Evolutionary conservation across 768 basidiomycete species (phyloP), one percentile per base, ranked within the genome.

Genomic region (Podaxis carcinomalis): DNA sequence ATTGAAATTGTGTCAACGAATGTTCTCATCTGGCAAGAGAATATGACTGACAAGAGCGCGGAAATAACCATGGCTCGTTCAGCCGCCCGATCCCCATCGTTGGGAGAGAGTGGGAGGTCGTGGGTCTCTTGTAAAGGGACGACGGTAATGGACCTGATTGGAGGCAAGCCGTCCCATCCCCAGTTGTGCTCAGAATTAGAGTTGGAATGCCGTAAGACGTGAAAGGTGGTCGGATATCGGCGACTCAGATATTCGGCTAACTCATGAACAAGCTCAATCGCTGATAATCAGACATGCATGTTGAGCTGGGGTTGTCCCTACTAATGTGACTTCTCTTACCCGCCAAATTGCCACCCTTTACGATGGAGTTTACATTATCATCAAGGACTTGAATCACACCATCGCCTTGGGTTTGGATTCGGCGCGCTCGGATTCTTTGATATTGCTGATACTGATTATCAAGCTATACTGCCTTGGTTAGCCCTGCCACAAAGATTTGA

Each of bases 181-280:
- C 68, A 70, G 70, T 72, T 63, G 49, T 65, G 58, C 53, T 56
- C 49, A 23, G 55, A 51, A 16, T 13, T 44, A 62, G 58, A 32
- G 40, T 67, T 59, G 39, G 67, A n/a, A 66, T 79, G 75, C 42
- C 88, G 82, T 9, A 69, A 74, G 27, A 86, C 77, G 5, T 70
- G 67, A 68, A 86, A 90, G 7, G 83, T 78, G 36, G 68, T 68
- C 4, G 89, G 88, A 66, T 88, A 87, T 49, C 88, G 80, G 53
- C 78, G 75, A 21, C 80, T 78, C 55, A 91, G 78, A 67, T 86
- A 90, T 66, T 88, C 87, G 1, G 84, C 78, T 40, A 90, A 71
- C 67, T 90, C 88, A 62, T 89, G 83, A 16, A 87, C 81, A 25
- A 88, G 75, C 69, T 90, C 88, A 49, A 83, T 74, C 5, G 86